Conservation (phyloP, 352 stramenopile species). For the Poterioochromonas sp. region DNA sequence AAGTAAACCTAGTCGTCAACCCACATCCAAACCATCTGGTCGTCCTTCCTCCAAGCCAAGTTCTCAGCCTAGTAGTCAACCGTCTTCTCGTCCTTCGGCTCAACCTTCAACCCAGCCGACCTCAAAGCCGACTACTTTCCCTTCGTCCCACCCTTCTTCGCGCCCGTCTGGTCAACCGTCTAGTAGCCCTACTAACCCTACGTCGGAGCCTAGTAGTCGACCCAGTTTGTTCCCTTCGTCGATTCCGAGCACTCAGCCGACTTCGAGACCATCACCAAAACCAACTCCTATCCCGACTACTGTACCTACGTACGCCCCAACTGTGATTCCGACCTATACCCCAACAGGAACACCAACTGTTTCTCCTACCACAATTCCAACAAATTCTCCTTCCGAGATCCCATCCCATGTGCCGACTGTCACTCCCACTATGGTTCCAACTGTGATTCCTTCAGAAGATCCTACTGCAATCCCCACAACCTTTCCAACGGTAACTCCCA, state of each 20-base stretch:
- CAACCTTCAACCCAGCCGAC: neutral
- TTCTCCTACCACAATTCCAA: neutral
- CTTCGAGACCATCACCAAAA: neutral
- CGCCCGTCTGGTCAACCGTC: neutral
- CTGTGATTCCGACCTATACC: neutral
- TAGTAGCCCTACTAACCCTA: neutral
- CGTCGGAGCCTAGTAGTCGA: too few relatives aligned
- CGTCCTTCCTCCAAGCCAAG: conserved; percentile 5
- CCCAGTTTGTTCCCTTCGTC: neutral
- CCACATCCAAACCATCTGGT: neutral
- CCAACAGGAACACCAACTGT: conserved; percentile 12
- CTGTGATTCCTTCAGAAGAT: neutral
- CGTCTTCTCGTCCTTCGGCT: neutral
- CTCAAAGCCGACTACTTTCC: neutral
- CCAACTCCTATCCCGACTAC: neutral
- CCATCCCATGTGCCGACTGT: neutral
- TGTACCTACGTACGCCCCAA: neutral
- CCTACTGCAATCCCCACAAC: neutral
- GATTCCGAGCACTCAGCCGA: neutral
- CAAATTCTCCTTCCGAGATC: neutral
- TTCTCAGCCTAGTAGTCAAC: neutral
- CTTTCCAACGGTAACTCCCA: neutral
- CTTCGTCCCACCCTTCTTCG: neutral
- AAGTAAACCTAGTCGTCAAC: neutral
- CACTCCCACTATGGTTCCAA: neutral